Base-by-base conservation (phyloP, 257 asterid genomes). In the Nicotiana knightiana region DNA sequence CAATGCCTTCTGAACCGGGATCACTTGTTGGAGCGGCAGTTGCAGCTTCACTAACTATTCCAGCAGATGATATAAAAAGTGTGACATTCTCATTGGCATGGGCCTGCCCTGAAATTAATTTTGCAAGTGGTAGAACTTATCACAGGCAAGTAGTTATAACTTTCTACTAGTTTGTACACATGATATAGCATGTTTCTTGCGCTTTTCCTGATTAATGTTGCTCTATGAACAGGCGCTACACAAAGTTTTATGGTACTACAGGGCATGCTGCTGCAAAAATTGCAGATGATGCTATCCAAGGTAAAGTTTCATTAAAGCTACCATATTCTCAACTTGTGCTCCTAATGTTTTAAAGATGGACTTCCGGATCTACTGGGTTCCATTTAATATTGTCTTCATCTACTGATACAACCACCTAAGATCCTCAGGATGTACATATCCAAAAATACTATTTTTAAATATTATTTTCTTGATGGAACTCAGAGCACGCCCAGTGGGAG, bases 81-180 rank as follows among this genome's bases (percentile, higher is more conserved):
- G 93, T 91, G 70, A 89, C 97, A 68, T 96, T 96, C 85, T 90
- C 98, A 10, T 81, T 96, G 87, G 92, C 95, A 76, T 96, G 98
- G 98, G 95, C 93, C 79, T 94, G 99, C 86, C 93, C 98, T 12
- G 98, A 96, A 89, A 86, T 96, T 66, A 89, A 79, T 84, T 96
- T 94, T 84, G 79, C 76, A 28, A 83, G 91, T 77, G 99, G 99
- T 83, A 94, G 93, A 92, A 96, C 97, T 83, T 96, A 96, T 88
- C 92, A 89, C 91, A 93, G 99, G 98, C 82, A 71, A 84, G 92
- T 82, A 65, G 79, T 55, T 68, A 54, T 83, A 67, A 76, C 64
- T 81, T 73, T 66, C 58, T 28, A 58, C 64, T 32, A 18, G 63
- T 80, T 80, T 75, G 46, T 73, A 73, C 43, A 3, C 46, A 51